Evolutionary conservation across 768 basidiomycete genomes (phyloP).

Genomic region (Tricholomella constricta): DNA sequence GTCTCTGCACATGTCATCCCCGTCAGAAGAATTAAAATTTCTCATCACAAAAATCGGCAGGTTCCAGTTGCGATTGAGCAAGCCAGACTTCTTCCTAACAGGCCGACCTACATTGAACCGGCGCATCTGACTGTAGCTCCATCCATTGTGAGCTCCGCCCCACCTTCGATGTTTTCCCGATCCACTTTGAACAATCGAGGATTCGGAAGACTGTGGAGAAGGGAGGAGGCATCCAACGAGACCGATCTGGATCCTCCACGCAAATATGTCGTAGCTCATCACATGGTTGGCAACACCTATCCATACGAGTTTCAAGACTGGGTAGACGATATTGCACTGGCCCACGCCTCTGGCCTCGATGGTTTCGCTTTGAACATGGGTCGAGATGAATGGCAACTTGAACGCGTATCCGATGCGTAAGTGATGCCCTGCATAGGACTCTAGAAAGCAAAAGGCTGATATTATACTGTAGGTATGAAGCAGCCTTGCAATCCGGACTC

Average conservation of each 20-base stretch:
- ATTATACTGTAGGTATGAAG: slow-evolving; percentile 45
- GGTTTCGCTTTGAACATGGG: slow-evolving; percentile 77
- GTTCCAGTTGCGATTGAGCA: background rate
- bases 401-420: slow-evolving; percentile 65
- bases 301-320: slow-evolving; percentile 55
- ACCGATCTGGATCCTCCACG: slow-evolving; percentile 10
- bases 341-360: slow-evolving; percentile 60
- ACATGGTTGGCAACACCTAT: slow-evolving; percentile 70
- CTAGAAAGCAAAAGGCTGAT: background rate
- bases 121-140: too few species aligned
- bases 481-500: slow-evolving; percentile 51
- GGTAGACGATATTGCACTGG: slow-evolving; percentile 55
- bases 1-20: slow-evolving; percentile 11
- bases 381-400: slow-evolving; percentile 60
- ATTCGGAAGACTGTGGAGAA: background rate
- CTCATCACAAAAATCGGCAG: background rate
- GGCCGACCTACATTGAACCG: too few species aligned
- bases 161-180: background rate
- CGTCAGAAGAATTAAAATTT: slow-evolving; percentile 1
- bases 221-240: background rate
- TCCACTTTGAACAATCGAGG: background rate
- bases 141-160: too few species aligned
- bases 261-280: slow-evolving; percentile 59
- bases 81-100: too few species aligned
- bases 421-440: slow-evolving; percentile 18